A percentile compares a stretch with the other conserved stretches of the same genome.
Conservation (phyloP, 1,139 yeast species). For the Groenewaldozyma auringiensis region DNA sequence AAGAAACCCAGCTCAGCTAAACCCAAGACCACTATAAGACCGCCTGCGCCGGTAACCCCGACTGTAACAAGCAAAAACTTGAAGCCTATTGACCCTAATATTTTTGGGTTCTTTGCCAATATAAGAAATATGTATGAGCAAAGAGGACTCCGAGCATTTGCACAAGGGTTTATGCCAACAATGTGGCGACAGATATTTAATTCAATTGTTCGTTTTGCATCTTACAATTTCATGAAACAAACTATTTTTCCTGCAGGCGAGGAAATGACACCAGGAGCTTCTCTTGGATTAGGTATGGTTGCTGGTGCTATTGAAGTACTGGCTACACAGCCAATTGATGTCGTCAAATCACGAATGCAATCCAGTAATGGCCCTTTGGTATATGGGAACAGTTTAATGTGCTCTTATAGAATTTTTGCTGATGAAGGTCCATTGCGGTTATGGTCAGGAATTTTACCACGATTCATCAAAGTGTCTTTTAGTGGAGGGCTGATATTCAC, state of each 20-base stretch:
- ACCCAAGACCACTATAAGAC: conserved; percentile 9
- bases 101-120: conserved; percentile 23
- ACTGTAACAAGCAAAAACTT: neutral
- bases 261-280: conserved; percentile 20
- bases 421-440: conserved; percentile 57
- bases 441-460: conserved; percentile 76
- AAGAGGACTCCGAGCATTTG: conserved; percentile 72
- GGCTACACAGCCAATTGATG: conserved; percentile 86
- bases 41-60: conserved; percentile 11
- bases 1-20: neutral
- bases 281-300: conserved; percentile 26
- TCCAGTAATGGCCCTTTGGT: conserved; percentile 53
- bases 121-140: conserved; percentile 50
- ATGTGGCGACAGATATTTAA: conserved; percentile 69
- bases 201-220: conserved; percentile 75
- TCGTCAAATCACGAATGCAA: conserved; percentile 82
- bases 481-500: conserved; percentile 75
- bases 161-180: conserved; percentile 78
- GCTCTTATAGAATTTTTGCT: conserved; percentile 63
- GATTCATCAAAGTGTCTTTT: conserved; percentile 68
- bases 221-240: conserved; percentile 73
- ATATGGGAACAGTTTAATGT: conserved; percentile 57
- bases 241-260: conserved; percentile 24
- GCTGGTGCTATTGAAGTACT: conserved; percentile 63
- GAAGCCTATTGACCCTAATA: conserved; percentile 16